Percentiles rank a stretch among this genome's conserved stretches.
Evolutionary conservation across 352 stramenopile species (phyloP).

Genomic region (Pythium rishiriense): DNA sequence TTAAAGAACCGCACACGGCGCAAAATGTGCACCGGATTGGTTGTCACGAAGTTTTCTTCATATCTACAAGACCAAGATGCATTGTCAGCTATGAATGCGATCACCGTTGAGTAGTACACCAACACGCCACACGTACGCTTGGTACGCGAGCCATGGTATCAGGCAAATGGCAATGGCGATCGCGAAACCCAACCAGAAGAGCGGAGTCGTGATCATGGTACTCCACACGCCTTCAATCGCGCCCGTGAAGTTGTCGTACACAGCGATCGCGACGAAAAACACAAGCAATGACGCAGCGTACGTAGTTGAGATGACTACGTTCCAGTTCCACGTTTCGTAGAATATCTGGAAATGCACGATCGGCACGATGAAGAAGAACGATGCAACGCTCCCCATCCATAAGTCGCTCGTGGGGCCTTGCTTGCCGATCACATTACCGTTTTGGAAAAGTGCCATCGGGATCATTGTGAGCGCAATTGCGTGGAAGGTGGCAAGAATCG

Average conservation of each 20-base stretch:
- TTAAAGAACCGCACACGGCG: constrained; percentile 68
- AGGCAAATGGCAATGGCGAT: constrained; percentile 47
- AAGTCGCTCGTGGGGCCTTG: constrained; percentile 60
- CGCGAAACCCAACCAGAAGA: constrained; percentile 67
- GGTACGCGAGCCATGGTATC: constrained; percentile 60
- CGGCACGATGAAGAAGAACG: constrained; percentile 93
- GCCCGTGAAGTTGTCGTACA: constrained; percentile 57
- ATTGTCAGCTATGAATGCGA: not conserved
- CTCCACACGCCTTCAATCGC: constrained; percentile 52
- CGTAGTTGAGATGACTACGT: constrained; percentile 35
- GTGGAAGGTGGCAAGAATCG: constrained; percentile 51
- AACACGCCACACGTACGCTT: constrained; percentile 48
- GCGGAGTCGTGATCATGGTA: constrained; percentile 30
- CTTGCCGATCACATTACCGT: constrained; percentile 45
- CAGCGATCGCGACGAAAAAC: constrained; percentile 47
- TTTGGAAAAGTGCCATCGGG: constrained; percentile 55
- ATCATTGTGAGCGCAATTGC: constrained; percentile 59
- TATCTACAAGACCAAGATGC: constrained; percentile 36
- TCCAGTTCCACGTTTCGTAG: constrained; percentile 83
- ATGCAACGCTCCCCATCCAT: constrained; percentile 89
- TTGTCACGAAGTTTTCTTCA: constrained; percentile 73
- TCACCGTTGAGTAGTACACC: not conserved
- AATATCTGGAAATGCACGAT: constrained; percentile 91
- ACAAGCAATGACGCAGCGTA: constrained; percentile 55
- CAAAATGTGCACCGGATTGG: constrained; percentile 75